Conservation (phyloP, 352 stramenopile genomes). For the Saprolegnia diclina region DNA sequence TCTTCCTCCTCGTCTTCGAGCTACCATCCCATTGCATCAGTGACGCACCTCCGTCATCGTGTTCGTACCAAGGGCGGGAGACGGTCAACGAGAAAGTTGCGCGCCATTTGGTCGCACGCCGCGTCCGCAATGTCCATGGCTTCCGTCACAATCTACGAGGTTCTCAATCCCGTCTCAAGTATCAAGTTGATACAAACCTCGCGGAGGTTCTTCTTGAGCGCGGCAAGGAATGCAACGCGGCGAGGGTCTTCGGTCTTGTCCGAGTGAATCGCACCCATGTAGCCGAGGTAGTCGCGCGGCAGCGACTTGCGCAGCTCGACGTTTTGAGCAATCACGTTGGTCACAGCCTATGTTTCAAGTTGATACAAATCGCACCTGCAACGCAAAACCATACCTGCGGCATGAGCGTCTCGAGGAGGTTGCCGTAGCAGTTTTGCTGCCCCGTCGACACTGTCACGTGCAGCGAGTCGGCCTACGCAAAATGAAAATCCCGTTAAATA, state of each 20-base stretch:
- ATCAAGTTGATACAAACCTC: slow-evolving; percentile 28
- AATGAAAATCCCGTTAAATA: no score
- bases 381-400: slow-evolving; percentile 40
- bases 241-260: slow-evolving; percentile 46
- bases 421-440: slow-evolving; percentile 78
- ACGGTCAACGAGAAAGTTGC: slow-evolving; percentile 73
- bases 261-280: slow-evolving; percentile 86
- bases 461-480: slow-evolving; percentile 68
- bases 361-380: slow-evolving; percentile 30
- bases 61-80: slow-evolving; percentile 42
- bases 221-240: slow-evolving; percentile 43
- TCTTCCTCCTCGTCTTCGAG: slow-evolving; percentile 75
- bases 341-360: background rate
- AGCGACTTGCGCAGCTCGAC: slow-evolving; percentile 63
- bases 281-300: slow-evolving; percentile 80
- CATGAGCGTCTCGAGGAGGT: slow-evolving; percentile 64
- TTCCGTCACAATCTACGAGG: slow-evolving; percentile 40
- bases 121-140: slow-evolving; percentile 69
- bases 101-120: slow-evolving; percentile 73
- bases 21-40: background rate
- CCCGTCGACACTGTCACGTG: slow-evolving; percentile 87
- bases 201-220: slow-evolving; percentile 57
- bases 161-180: no score
- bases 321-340: slow-evolving; percentile 41
- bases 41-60: background rate